Conservation (phyloP, 202 grass and related monocot species). For the Brachypodium distachyon region DNA sequence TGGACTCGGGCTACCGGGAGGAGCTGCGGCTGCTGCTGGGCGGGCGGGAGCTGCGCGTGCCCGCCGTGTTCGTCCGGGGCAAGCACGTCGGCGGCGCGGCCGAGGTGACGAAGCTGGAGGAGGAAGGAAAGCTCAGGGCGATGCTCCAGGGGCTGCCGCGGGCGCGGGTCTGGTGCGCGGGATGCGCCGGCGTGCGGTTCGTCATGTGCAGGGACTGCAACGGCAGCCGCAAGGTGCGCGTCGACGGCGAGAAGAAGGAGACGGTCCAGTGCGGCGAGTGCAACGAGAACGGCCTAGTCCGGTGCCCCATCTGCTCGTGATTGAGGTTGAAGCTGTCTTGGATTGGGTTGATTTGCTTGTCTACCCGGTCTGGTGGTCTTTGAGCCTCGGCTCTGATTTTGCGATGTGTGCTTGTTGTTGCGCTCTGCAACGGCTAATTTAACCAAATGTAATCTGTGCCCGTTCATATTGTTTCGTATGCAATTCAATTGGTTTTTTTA, state of each 20-base stretch:
- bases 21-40: conserved; percentile 74
- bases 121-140: conserved; percentile 61
- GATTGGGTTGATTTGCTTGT: conserved; percentile 51
- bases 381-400: neutral
- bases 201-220: conserved; percentile 88
- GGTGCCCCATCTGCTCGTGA: conserved; percentile 80
- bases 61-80: conserved; percentile 67
- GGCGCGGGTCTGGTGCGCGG: conserved; percentile 67
- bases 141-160: conserved; percentile 61
- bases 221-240: conserved; percentile 82
- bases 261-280: conserved; percentile 57
- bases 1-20: conserved; percentile 93
- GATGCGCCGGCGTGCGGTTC: conserved; percentile 78
- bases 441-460: conserved; percentile 12
- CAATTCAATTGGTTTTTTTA: neutral
- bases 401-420: conserved; percentile 20
- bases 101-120: conserved; percentile 72
- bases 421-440: conserved; percentile 20
- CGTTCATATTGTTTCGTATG: conserved; percentile 17
- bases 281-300: conserved; percentile 95
- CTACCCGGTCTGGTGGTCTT: conserved; percentile 35
- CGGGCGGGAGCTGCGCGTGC: conserved; percentile 55
- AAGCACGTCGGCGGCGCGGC: conserved; percentile 55
- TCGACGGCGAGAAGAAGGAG: conserved; percentile 49
- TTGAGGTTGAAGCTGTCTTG: neutral